These are phyloP conservation scores for Leccinellum albellum DNA, from an alignment of 768 basidiomycete genomes.

Conservation along the genomic window DNA sequence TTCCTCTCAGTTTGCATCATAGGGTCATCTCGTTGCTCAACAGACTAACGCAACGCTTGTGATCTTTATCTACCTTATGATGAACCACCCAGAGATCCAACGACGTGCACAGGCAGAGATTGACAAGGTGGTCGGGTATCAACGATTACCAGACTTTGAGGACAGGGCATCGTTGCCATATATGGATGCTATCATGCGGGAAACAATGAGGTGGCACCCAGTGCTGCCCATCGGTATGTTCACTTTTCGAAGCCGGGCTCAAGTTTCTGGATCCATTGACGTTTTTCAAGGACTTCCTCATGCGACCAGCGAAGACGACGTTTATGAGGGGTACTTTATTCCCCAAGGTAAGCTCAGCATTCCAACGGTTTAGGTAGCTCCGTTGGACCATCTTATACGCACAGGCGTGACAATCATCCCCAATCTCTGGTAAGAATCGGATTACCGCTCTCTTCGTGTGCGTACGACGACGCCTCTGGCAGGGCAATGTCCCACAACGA, in stretches of 20 bases:
- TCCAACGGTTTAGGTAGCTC: neutral
- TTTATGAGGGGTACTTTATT: neutral
- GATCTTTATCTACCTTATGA: neutral
- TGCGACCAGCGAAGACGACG: neutral
- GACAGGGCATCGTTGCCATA: neutral
- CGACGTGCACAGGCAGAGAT: neutral
- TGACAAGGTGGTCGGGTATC: neutral
- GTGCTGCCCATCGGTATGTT: neutral
- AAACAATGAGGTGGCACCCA: neutral
- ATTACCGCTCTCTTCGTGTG: neutral
- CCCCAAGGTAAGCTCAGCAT: neutral
- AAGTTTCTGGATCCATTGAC: neutral
- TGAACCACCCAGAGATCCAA: neutral
- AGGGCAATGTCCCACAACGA: neutral
- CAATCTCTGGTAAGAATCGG: neutral
- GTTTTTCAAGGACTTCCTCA: neutral
- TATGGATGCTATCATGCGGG: neutral
- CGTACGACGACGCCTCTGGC: neutral
- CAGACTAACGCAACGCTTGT: neutral
- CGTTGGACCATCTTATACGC: neutral
- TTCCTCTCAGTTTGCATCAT: neutral
- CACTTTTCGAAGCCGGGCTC: neutral
- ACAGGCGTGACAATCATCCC: neutral
- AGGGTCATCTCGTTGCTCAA: neutral
- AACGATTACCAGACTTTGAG: neutral